Evolutionary conservation across 306 rosid species (phyloP).

Genomic region (Inga oerstediana): DNA sequence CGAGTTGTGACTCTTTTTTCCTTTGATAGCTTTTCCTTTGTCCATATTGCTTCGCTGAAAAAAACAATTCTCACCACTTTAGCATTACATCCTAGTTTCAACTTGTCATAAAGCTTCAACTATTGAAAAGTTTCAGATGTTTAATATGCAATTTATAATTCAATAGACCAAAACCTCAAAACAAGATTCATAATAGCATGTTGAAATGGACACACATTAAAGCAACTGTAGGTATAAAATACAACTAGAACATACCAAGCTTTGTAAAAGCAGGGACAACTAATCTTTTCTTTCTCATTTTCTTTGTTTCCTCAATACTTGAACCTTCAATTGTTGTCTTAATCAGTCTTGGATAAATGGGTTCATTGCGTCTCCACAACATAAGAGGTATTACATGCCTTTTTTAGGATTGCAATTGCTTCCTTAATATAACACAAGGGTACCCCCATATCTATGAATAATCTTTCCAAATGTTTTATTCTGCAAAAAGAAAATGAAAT

Average conservation of each 20-base stretch:
- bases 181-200: too few relatives aligned
- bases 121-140: too few relatives aligned
- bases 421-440: constrained; percentile 81
- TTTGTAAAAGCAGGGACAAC: constrained; percentile 81
- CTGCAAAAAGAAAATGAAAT: constrained; percentile 52
- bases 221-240: constrained; percentile 16
- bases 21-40: too few relatives aligned
- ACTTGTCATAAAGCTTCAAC: too few relatives aligned
- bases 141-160: too few relatives aligned
- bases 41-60: too few relatives aligned
- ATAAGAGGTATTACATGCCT: constrained; percentile 83
- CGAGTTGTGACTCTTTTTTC: too few relatives aligned
- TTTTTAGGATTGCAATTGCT: constrained; percentile 71
- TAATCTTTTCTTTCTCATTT: constrained; percentile 84
- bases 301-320: constrained; percentile 82
- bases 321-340: constrained; percentile 88
- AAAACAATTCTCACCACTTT: too few relatives aligned
- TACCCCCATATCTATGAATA: constrained; percentile 75
- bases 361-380: constrained; percentile 96
- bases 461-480: constrained; percentile 89
- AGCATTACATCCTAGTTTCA: too few relatives aligned
- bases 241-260: constrained; percentile 55
- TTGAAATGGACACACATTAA: too few relatives aligned
- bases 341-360: constrained; percentile 84
- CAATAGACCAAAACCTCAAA: too few relatives aligned